Conservation (phyloP, 805 yeast genomes). For the Brettanomyces custersianus region DNA sequence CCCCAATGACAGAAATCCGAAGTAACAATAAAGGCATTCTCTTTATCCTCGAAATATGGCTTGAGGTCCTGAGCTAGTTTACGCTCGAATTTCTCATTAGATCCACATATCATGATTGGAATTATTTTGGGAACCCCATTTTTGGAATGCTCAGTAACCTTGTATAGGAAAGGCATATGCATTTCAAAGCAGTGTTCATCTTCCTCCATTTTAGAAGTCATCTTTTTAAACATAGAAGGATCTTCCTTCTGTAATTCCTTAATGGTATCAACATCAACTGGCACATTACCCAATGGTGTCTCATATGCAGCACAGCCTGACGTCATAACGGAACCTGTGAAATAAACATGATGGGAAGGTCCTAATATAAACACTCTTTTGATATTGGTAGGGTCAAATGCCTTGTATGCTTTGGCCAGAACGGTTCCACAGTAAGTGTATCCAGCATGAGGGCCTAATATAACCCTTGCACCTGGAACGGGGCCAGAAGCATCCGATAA, state of each 20-base stretch:
- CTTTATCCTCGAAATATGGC: constrained; percentile 44
- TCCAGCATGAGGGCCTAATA: constrained; percentile 83
- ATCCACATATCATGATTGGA: constrained; percentile 73
- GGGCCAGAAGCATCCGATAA: constrained; percentile 29
- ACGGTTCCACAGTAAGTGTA: constrained; percentile 72
- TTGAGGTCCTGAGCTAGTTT: constrained; percentile 39
- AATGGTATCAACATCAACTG: constrained; percentile 48
- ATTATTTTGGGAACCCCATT: constrained; percentile 38
- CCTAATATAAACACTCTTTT: constrained; percentile 75
- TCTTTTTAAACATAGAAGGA: constrained; percentile 38
- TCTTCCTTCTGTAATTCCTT: constrained; percentile 25
- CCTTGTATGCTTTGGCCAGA: constrained; percentile 66
- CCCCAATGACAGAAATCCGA: constrained; percentile 98
- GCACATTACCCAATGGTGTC: constrained; percentile 76
- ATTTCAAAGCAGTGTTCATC: constrained; percentile 92
- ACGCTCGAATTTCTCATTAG: constrained; percentile 35
- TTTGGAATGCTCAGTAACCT: constrained; percentile 30
- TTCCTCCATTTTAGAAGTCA: constrained; percentile 57
- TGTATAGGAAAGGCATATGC: constrained; percentile 75
- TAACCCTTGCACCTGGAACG: constrained; percentile 36
- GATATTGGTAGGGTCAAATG: constrained; percentile 50
- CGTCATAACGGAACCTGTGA: constrained; percentile 47
- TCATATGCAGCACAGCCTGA: constrained; percentile 47
- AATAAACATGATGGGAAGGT: constrained; percentile 88
- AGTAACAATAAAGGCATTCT: constrained; percentile 67